Conservation (phyloP, 495 filamentous ascomycete genomes). For the Thozetella sp. region DNA sequence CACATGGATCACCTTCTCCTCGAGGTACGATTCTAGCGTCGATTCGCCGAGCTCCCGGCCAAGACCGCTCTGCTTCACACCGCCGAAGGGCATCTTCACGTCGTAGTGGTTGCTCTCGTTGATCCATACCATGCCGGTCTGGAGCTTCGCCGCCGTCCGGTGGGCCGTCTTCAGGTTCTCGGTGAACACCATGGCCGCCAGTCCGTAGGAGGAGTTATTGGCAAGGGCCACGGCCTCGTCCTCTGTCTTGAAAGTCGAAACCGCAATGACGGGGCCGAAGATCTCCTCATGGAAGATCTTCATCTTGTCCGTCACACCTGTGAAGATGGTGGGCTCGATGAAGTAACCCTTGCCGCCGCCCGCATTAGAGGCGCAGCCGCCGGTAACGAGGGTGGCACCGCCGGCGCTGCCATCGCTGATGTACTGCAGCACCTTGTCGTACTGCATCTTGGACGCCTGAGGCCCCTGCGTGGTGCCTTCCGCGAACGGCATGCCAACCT, state of each 20-base stretch:
- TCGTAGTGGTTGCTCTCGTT: constrained; percentile 36
- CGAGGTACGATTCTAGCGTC: constrained; percentile 43
- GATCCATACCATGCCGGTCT: constrained; percentile 54
- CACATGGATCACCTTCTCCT: constrained; percentile 52
- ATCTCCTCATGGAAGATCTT: constrained; percentile 53
- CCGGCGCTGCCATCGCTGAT: constrained; percentile 1
- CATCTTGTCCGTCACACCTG: constrained; percentile 38
- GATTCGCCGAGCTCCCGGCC: constrained; percentile 45
- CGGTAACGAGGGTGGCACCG: constrained; percentile 3
- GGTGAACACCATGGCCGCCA: constrained; percentile 52
- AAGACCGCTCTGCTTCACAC: constrained; percentile 51
- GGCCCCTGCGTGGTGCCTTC: constrained; percentile 63
- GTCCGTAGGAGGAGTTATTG: constrained; percentile 51
- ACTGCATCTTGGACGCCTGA: constrained; percentile 64
- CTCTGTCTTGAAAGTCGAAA: constrained; percentile 55
- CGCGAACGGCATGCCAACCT: constrained; percentile 61
- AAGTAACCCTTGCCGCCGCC: constrained; percentile 32
- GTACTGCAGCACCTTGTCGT: constrained; percentile 4
- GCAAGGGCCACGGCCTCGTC: constrained; percentile 51
- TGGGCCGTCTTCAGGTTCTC: constrained; percentile 50
- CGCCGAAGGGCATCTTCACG: constrained; percentile 47
- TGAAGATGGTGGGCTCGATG: constrained; percentile 50
- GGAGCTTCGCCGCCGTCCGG: constrained; percentile 47
- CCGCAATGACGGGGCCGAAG: constrained; percentile 52
- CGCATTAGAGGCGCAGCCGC: not conserved